Percentiles rank a stretch among this genome's conserved stretches.
Evolutionary conservation across 2,329 filamentous ascomycete species (phyloP).

Genomic region (Chaetomium globosum): DNA sequence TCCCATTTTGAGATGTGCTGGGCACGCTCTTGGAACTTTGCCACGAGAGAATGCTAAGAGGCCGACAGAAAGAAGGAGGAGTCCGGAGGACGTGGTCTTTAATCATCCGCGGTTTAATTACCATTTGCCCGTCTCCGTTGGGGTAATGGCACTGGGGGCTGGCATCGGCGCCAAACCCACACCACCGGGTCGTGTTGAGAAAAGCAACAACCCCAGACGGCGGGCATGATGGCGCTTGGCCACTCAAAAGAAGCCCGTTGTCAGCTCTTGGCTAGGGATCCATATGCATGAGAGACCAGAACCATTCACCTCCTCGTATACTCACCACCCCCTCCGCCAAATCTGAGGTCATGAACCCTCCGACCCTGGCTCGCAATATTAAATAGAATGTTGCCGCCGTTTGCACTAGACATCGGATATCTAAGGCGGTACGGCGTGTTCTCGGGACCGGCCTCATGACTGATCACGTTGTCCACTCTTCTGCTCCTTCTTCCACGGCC

Average conservation of each 20-base stretch:
- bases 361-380: neutral
- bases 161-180: neutral
- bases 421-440: neutral
- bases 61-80: neutral
- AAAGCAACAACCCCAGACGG: neutral
- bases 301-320: neutral
- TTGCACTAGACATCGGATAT: neutral
- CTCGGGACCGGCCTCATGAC: neutral
- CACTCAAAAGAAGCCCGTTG: neutral
- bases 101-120: neutral
- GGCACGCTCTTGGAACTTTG: neutral
- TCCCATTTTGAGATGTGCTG: neutral
- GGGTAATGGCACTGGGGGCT: conserved; percentile 2
- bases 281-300: neutral
- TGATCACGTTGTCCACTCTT: neutral
- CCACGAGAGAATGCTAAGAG: neutral
- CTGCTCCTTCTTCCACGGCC: neutral
- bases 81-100: neutral
- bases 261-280: neutral
- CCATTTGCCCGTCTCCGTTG: neutral
- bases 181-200: neutral
- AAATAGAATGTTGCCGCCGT: neutral
- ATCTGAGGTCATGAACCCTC: neutral
- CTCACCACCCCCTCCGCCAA: neutral
- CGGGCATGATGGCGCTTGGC: neutral